Conservation (phyloP, 768 basidiomycete genomes). For the Termitomyces sp. region DNA sequence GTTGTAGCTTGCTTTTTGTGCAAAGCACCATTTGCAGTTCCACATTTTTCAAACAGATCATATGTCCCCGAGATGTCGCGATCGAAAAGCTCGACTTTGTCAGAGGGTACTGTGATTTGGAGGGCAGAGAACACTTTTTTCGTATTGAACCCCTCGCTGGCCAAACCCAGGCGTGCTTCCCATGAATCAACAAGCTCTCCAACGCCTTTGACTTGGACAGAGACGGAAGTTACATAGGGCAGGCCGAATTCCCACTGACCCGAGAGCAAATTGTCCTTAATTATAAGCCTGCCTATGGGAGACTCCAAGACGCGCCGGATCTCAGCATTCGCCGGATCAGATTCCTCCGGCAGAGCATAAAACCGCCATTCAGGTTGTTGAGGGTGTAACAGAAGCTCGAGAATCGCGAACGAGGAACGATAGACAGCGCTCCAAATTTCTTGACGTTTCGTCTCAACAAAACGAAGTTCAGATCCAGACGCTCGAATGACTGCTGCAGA, state of each 20-base stretch:
- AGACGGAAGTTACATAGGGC: slow-evolving; percentile 52
- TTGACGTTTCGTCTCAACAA: slow-evolving; percentile 83
- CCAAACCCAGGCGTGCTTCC: slow-evolving; percentile 78
- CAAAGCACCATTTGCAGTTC: slow-evolving; percentile 81
- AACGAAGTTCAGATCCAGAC: slow-evolving; percentile 64
- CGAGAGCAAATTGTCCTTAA: slow-evolving; percentile 51
- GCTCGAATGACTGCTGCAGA: slow-evolving; percentile 60
- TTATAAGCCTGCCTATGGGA: slow-evolving; percentile 75
- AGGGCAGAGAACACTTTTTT: slow-evolving; percentile 66
- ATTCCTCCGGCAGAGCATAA: slow-evolving; percentile 64
- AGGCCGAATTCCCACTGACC: slow-evolving; percentile 83
- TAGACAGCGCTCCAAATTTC: slow-evolving; percentile 84
- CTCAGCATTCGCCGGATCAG: slow-evolving; percentile 73
- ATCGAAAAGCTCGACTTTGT: slow-evolving; percentile 53
- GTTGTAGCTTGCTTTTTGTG: slow-evolving; percentile 55
- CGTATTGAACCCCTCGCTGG: slow-evolving; percentile 59
- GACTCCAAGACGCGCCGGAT: slow-evolving; percentile 69
- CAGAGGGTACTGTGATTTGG: slow-evolving; percentile 53
- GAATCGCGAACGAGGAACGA: slow-evolving; percentile 61
- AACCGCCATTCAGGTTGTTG: slow-evolving; percentile 85
- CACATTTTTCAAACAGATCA: slow-evolving; percentile 77
- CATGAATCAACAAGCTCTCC: slow-evolving; percentile 79
- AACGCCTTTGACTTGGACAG: slow-evolving; percentile 58
- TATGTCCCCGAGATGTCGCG: slow-evolving; percentile 82
- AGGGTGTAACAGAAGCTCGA: slow-evolving; percentile 77